Percentiles rank a stretch among this genome's conserved stretches.
Conservation (phyloP, 1,284 basidiomycete species). For the Apiotrichum veenhuisii region DNA sequence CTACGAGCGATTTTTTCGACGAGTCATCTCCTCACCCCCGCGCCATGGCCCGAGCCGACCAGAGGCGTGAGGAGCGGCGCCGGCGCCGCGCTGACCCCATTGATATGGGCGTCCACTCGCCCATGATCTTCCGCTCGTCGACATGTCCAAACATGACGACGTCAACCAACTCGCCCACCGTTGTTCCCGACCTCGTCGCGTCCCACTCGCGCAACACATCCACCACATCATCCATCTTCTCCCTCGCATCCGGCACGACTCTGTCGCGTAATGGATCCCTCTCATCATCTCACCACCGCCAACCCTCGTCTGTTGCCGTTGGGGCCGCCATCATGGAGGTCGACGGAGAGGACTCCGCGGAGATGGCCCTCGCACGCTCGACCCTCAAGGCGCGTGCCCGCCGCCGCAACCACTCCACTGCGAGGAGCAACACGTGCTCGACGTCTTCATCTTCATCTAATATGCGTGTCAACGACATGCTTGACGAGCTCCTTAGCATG, state of each 20-base stretch:
- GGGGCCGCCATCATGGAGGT: conserved; percentile 42
- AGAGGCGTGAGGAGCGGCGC: conserved; percentile 36
- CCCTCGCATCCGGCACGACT: conserved; percentile 25
- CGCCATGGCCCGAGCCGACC: conserved; percentile 36
- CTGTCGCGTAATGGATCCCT: conserved; percentile 35
- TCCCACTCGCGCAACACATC: conserved; percentile 37
- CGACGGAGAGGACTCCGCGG: conserved; percentile 28
- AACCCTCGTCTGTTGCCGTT: conserved; percentile 27
- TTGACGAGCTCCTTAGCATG: conserved; percentile 51
- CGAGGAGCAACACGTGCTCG: conserved; percentile 20
- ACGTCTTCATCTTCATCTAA: conserved; percentile 5
- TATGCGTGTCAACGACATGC: conserved; percentile 38
- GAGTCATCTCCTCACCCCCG: conserved; percentile 42
- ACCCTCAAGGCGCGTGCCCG: conserved; percentile 14
- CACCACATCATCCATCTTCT: conserved; percentile 29
- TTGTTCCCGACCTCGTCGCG: conserved; percentile 34
- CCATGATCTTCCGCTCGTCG: conserved; percentile 15
- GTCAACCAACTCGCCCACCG: conserved; percentile 20
- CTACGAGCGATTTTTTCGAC: conserved; percentile 9
- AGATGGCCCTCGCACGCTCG: conserved; percentile 1
- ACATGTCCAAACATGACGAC: conserved; percentile 3
- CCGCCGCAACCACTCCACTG: neutral
- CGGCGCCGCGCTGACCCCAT: conserved; percentile 32
- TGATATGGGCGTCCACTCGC: conserved; percentile 12
- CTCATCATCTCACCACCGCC: conserved; percentile 24